Conservation (phyloP, 2,329 filamentous ascomycete genomes). For the Exophiala alcalophila region DNA sequence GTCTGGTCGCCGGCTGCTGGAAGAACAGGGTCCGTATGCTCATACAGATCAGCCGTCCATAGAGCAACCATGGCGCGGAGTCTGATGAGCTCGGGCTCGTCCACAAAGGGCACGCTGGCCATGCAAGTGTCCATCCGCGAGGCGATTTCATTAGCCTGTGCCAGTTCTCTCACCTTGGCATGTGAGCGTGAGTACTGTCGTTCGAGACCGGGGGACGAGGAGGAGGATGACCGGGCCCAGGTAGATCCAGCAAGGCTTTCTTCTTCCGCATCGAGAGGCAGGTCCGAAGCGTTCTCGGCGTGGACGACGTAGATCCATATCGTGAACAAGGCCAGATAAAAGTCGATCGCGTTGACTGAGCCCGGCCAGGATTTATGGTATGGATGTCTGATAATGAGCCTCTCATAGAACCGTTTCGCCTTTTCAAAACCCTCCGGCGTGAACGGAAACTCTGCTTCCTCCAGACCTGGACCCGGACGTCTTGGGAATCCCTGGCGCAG, state of each 20-base stretch:
- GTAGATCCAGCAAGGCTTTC: slow-evolving; percentile 35
- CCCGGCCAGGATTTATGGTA: slow-evolving; percentile 61
- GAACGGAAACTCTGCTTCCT: slow-evolving; percentile 32
- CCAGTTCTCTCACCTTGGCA: slow-evolving; percentile 45
- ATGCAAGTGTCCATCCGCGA: slow-evolving; percentile 69
- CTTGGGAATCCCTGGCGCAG: slow-evolving; percentile 49
- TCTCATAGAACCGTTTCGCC: slow-evolving; percentile 70
- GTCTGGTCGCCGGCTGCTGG: neutral
- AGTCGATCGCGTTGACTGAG: slow-evolving; percentile 65
- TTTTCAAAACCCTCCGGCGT: slow-evolving; percentile 53
- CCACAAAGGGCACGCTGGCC: slow-evolving; percentile 66
- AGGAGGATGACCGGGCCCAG: neutral
- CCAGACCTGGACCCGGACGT: neutral
- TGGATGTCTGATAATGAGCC: slow-evolving; percentile 72
- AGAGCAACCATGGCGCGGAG: slow-evolving; percentile 71
- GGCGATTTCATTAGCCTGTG: slow-evolving; percentile 61
- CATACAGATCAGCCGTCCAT: slow-evolving; percentile 67
- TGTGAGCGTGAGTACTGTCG: slow-evolving; percentile 5
- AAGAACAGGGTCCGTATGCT: neutral
- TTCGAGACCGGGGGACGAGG: neutral
- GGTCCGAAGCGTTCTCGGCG: slow-evolving; percentile 54
- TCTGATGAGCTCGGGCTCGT: slow-evolving; percentile 63
- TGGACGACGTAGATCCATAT: slow-evolving; percentile 76
- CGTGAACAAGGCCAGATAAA: slow-evolving; percentile 77
- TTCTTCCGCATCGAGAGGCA: slow-evolving; percentile 29